Evolutionary conservation across 441 rosid species (phyloP).

Genomic region (Macaranga tanarius): DNA sequence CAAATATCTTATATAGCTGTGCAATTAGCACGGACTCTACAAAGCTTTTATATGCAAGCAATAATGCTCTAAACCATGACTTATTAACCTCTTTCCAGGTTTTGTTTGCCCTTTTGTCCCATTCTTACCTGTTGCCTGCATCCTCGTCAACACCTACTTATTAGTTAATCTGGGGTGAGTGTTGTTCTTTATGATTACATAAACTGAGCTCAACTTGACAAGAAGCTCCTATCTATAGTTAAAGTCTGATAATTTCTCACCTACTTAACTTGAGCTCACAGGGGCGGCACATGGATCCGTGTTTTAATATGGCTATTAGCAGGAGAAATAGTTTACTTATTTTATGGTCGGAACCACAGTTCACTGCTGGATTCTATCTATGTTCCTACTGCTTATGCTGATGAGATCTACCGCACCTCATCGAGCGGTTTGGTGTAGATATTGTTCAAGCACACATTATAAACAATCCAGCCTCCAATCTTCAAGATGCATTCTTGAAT

Average conservation of each 20-base stretch:
- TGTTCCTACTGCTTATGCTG: slow-evolving; percentile 41
- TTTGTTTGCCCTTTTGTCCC: slow-evolving; percentile 72
- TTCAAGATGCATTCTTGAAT: neutral
- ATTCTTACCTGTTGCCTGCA: slow-evolving; percentile 58
- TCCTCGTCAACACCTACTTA: slow-evolving; percentile 66
- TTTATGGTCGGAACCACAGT: slow-evolving; percentile 64
- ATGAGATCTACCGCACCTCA: slow-evolving; percentile 36
- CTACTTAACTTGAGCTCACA: slow-evolving; percentile 16
- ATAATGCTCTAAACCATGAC: neutral
- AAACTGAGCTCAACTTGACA: neutral
- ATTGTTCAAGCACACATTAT: neutral
- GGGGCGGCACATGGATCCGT: slow-evolving; percentile 69
- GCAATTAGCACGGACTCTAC: neutral
- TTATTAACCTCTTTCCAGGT: slow-evolving; percentile 40
- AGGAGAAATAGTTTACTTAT: slow-evolving; percentile 54
- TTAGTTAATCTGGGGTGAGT: slow-evolving; percentile 70
- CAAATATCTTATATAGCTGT: neutral
- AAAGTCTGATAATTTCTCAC: neutral
- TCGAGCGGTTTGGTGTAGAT: slow-evolving; percentile 31
- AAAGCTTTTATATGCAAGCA: neutral
- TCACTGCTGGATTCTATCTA: slow-evolving; percentile 44
- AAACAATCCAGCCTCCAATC: neutral
- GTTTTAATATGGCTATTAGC: slow-evolving; percentile 61
- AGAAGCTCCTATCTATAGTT: neutral
- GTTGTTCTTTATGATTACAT: neutral